These are phyloP conservation scores for Arthrobotrys entomopaga DNA, from an alignment of 2,329 filamentous ascomycete genomes.

Conservation along the genomic window DNA sequence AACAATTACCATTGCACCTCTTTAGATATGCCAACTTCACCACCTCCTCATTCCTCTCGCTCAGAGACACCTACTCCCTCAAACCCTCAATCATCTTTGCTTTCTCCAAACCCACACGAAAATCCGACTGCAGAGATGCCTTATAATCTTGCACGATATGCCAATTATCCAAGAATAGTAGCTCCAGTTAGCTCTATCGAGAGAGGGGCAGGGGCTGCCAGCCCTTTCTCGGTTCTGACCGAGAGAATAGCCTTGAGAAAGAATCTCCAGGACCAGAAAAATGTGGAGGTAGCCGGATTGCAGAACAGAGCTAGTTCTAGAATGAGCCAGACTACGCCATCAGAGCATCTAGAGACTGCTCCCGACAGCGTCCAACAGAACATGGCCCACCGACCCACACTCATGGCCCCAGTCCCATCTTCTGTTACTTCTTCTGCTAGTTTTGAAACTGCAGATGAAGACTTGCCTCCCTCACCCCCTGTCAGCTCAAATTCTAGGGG, in stretches of 20 bases:
- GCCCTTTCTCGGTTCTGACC: too few relatives aligned
- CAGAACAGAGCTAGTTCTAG: too few relatives aligned
- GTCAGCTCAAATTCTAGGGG: not conserved
- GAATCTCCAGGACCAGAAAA: not conserved
- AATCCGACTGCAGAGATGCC: not conserved
- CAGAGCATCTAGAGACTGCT: too few relatives aligned
- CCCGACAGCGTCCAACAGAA: too few relatives aligned
- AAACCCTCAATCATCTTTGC: not conserved
- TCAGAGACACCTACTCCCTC: not conserved
- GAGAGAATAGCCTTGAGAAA: not conserved
- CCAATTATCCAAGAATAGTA: constrained; percentile 17
- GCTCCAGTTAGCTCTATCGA: not conserved
- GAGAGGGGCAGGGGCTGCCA: not conserved
- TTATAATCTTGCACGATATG: constrained; percentile 30
- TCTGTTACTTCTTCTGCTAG: too few relatives aligned
- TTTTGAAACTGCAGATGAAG: too few relatives aligned
- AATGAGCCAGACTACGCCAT: too few relatives aligned
- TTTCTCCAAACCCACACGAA: not conserved
- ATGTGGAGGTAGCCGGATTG: too few relatives aligned
- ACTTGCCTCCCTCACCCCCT: not conserved
- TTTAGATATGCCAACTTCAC: not conserved
- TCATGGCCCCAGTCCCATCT: too few relatives aligned
- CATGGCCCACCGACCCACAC: too few relatives aligned
- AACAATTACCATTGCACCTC: not conserved
- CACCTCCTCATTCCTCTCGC: not conserved